Conservation (phyloP, 352 stramenopile species). For the Phytophthora sp. region DNA sequence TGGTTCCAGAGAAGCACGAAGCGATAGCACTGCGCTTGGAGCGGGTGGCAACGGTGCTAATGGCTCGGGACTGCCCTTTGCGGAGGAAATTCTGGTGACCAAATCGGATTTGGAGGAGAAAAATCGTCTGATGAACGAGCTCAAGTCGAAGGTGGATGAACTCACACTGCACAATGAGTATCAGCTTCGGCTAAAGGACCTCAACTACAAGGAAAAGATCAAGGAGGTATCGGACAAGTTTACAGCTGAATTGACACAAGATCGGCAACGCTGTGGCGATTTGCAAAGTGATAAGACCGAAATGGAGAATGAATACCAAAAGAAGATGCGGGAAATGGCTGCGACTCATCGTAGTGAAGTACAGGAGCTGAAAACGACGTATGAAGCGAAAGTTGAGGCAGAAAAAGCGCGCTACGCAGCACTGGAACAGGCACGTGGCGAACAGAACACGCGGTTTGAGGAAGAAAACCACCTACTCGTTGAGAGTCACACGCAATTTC, state of each 20-base stretch:
- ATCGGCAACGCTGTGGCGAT: constrained; percentile 91
- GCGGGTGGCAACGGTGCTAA: constrained; percentile 45
- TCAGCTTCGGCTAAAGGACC: constrained; percentile 94
- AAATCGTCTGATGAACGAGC: constrained; percentile 90
- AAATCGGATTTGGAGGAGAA: constrained; percentile 95
- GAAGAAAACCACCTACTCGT: constrained; percentile 82
- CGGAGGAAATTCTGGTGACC: constrained; percentile 94
- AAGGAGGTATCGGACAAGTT: constrained; percentile 96
- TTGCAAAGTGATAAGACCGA: constrained; percentile 91
- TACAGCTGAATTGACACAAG: constrained; percentile 92
- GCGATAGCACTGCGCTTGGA: constrained; percentile 40
- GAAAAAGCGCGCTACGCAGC: constrained; percentile 91
- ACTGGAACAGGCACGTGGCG: constrained; percentile 73
- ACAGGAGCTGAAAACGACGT: constrained; percentile 90
- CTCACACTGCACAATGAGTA: constrained; percentile 96
- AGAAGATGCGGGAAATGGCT: constrained; percentile 92
- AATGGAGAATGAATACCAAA: constrained; percentile 92
- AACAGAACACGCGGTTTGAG: constrained; percentile 77
- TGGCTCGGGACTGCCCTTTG: constrained; percentile 78
- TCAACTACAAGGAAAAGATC: constrained; percentile 96
- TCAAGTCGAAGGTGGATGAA: constrained; percentile 95
- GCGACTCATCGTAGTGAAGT: constrained; percentile 89
- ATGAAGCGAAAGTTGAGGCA: constrained; percentile 92
- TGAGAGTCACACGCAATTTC: constrained; percentile 83
- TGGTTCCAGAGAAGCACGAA: constrained; percentile 33